Base-by-base conservation (phyloP, 2,329 filamentous ascomycete species). In the Tricladium varicosporioides region DNA sequence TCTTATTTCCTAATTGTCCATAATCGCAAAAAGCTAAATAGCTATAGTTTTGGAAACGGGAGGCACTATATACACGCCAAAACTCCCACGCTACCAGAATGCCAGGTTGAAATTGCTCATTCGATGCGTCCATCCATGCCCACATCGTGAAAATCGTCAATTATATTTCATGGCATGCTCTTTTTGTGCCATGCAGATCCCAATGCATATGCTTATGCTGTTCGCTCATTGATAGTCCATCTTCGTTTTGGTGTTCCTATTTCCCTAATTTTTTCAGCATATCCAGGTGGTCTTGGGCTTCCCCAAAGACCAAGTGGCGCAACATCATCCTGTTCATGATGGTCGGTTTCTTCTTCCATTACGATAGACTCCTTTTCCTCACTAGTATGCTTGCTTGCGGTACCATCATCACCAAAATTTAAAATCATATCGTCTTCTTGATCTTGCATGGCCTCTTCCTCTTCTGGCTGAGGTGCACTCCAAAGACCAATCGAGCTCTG, bases 171-270 rank as follows among this genome's bases (percentile, higher is more conserved):
- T 9, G 9, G 14, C 14, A 43, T 11, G 36, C 44, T 27, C 16
- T 15, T 44, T 33, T 13, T 16, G 7, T 16, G 13, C 10, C 19
- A 22, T 49, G 44, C n/a, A 51, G 2, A 31, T 16, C 16, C 11
- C 33, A 32, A 40, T 40, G 47, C 14, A 53, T 2, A 33, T n/a
- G 15, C 19, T 40, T 27, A 27, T 27, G 22, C 40, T 14, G 18
- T n/a, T 2, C 61, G 59, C 36, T 84, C 80, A 47, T 76, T 82
- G 4, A 83, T 76, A 18, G 80, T 82, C 81, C 81, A 84, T 19
- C 81, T 74, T 51, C 81, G 70, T 70, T 83, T 84, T 1, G 74
- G 71, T 16, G 74, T 40, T 11, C 36, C 71, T 33, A 73, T 75
- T 56, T 83, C 80, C 5, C 77, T 72, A 31, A 74, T 69, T 31